Percentiles rank a stretch among this genome's conserved stretches.
Conservation (phyloP, 2,329 filamentous ascomycete species). For the Aspergillus oerlinghausenensis region DNA sequence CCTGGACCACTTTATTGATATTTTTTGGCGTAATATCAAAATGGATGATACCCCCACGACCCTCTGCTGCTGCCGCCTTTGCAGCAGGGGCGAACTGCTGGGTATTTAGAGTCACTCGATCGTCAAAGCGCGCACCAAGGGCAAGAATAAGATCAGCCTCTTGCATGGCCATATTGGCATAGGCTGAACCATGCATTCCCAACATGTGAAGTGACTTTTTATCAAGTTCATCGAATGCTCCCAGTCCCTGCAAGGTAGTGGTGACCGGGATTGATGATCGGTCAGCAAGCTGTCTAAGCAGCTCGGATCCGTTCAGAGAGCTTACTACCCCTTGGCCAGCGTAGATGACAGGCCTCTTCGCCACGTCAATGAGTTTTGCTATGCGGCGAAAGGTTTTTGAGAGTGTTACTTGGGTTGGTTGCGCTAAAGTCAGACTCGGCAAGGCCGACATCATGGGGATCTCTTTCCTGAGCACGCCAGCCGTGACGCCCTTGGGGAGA, state of each 20-base stretch:
- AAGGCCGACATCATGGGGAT: too few species aligned
- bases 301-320: conserved; percentile 69
- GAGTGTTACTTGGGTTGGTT: conserved; percentile 47
- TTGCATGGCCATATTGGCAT: conserved; percentile 97
- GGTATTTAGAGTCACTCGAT: conserved; percentile 81
- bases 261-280: conserved; percentile 92
- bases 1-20: conserved; percentile 99
- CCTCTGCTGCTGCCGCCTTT: conserved; percentile 57
- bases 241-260: conserved; percentile 89
- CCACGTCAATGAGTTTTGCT: conserved; percentile 64
- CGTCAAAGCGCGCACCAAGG: conserved; percentile 89
- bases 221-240: conserved; percentile 87
- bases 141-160: conserved; percentile 94
- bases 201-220: conserved; percentile 96
- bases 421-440: conserved; percentile 63
- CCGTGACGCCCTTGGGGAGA: conserved; percentile 93
- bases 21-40: conserved; percentile 99
- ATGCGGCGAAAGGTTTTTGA: too few species aligned
- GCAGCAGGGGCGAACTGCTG: conserved; percentile 86
- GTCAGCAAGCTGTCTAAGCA: conserved; percentile 79
- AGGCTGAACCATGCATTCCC: conserved; percentile 95
- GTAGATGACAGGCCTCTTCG: conserved; percentile 93
- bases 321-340: conserved; percentile 85
- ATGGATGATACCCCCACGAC: conserved; percentile 89
- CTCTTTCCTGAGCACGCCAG: conserved; percentile 41